phyloP scores from a whole-genome alignment of 495 filamentous ascomycete species.

The Terfezia claveryi region DNA sequence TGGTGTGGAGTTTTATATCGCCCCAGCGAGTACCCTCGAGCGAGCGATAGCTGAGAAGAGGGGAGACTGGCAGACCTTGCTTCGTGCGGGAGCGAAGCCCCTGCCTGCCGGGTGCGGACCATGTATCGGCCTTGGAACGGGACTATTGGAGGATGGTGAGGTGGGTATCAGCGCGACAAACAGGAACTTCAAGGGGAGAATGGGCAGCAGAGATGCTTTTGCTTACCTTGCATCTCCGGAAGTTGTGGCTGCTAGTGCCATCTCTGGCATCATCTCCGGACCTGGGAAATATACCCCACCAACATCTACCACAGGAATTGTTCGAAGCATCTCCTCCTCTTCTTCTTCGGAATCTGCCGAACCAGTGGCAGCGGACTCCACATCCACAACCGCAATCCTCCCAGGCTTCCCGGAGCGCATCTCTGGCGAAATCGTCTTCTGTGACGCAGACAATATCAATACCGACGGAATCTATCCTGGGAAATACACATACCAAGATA shows the following conservation, averaged over 20 bases:
- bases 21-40: constrained; percentile 64
- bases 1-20: constrained; percentile 74
- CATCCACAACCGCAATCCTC: constrained; percentile 35
- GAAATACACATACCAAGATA: constrained; percentile 78
- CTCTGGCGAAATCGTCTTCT: constrained; percentile 46
- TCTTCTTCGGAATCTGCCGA: background rate
- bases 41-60: constrained; percentile 55
- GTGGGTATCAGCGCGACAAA: constrained; percentile 78
- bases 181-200: constrained; percentile 84
- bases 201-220: constrained; percentile 63
- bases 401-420: constrained; percentile 48
- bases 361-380: constrained; percentile 10
- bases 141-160: constrained; percentile 64
- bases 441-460: constrained; percentile 51
- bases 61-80: constrained; percentile 70
- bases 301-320: constrained; percentile 8
- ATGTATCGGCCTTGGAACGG: constrained; percentile 76
- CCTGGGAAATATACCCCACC: constrained; percentile 48
- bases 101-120: constrained; percentile 67
- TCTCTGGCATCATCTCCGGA: constrained; percentile 53
- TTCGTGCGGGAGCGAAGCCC: constrained; percentile 56
- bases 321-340: background rate
- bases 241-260: constrained; percentile 72
- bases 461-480: constrained; percentile 76
- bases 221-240: constrained; percentile 83